phyloP scores from a whole-genome alignment of 306 rosid genomes.

The Trifolium fragiferum region DNA sequence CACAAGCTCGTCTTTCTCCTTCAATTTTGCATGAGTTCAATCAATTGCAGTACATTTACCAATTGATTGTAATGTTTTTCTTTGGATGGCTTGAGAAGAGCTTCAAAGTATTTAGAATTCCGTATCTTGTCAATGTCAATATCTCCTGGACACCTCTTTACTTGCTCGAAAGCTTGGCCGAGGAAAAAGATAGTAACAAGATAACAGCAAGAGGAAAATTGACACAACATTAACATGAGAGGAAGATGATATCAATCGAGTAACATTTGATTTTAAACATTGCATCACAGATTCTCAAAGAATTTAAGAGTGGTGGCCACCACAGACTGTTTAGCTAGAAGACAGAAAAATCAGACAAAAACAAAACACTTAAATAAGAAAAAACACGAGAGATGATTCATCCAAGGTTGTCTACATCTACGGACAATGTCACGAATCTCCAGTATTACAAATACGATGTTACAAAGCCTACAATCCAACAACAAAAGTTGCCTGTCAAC shows the following conservation, averaged over 20 bases:
- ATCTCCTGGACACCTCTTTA: constrained; percentile 70
- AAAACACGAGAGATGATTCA: neutral
- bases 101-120: constrained; percentile 76
- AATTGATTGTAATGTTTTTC: constrained; percentile 47
- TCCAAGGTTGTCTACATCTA: neutral
- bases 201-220: constrained; percentile 2
- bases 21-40: constrained; percentile 48
- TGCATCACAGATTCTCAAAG: neutral
- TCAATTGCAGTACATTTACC: constrained; percentile 43
- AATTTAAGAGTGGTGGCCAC: neutral
- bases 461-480: neutral
- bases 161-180: constrained; percentile 85
- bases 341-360: neutral
- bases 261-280: constrained; percentile 9
- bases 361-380: constrained; percentile 2
- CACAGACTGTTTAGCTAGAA: neutral
- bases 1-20: constrained; percentile 64
- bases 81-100: constrained; percentile 58
- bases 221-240: neutral
- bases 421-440: neutral
- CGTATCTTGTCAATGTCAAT: constrained; percentile 71
- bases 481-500: neutral
- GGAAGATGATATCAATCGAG: neutral
- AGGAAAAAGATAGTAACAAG: constrained; percentile 9
- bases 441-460: neutral